phyloP scores from a whole-genome alignment of 257 asterid genomes.

The Thymus quinquecostatus region DNA sequence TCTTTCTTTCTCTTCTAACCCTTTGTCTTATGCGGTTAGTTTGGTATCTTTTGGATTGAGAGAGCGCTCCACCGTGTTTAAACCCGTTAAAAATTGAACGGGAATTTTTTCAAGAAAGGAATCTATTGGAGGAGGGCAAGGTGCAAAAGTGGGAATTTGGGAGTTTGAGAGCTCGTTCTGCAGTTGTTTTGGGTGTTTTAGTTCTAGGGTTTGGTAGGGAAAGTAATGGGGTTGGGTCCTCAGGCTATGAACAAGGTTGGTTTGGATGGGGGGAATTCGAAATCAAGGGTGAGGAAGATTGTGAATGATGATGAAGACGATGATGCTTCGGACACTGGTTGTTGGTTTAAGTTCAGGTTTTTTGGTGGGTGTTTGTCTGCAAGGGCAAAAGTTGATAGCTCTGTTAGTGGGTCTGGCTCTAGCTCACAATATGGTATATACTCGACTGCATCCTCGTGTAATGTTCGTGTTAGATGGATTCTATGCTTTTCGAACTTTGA shows the following conservation, averaged over 20 bases:
- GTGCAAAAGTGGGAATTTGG: conserved; percentile 36
- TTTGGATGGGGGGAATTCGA: conserved; percentile 45
- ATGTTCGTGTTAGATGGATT: background rate
- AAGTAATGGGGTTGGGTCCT: conserved; percentile 55
- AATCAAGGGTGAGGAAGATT: conserved; percentile 44
- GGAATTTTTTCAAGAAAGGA: conserved; percentile 33
- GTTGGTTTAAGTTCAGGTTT: conserved; percentile 68
- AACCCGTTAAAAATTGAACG: conserved; percentile 23
- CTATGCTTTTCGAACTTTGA: background rate
- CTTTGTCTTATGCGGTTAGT: conserved; percentile 46
- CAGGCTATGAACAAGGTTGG: conserved; percentile 40
- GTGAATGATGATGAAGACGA: conserved; percentile 54
- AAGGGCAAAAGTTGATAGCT: conserved; percentile 67
- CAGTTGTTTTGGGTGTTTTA: conserved; percentile 32
- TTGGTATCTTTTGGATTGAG: conserved; percentile 50
- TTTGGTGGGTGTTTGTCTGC: conserved; percentile 69
- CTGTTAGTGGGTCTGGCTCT: conserved; percentile 45
- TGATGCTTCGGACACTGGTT: conserved; percentile 44
- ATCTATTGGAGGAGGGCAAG: conserved; percentile 47
- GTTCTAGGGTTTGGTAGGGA: conserved; percentile 38
- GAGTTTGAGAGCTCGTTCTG: conserved; percentile 30
- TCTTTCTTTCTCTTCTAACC: conserved; percentile 11
- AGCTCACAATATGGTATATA: conserved; percentile 62
- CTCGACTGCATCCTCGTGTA: background rate
- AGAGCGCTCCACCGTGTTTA: conserved; percentile 18